Percentiles rank a stretch among this genome's conserved stretches.
phyloP scores from a whole-genome alignment of 257 asterid species.

The Linaria vulgaris region DNA sequence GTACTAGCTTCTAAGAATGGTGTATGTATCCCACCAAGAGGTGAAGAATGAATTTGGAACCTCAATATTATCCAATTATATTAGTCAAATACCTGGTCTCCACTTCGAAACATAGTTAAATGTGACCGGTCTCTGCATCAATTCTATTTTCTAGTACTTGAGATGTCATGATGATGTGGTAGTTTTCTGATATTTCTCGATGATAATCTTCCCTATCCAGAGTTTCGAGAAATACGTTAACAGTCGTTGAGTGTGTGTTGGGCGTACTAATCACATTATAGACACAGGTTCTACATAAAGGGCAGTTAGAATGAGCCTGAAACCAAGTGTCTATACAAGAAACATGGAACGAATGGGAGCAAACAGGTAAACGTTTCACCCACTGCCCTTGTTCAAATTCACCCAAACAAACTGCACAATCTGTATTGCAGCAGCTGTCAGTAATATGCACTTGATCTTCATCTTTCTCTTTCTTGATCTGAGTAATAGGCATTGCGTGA shows the following conservation, averaged over 20 bases:
- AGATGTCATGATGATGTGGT: conserved; percentile 7
- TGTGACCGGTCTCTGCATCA: conserved; percentile 1
- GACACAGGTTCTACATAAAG: conserved; percentile 54
- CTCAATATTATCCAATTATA: too few species aligned
- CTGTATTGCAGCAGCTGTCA: conserved; percentile 18
- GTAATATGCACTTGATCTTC: neutral
- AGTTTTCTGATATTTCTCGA: conserved; percentile 31
- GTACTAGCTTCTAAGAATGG: neutral
- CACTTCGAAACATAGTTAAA: conserved; percentile 13
- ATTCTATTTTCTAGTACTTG: conserved; percentile 23
- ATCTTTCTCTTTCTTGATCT: conserved; percentile 40
- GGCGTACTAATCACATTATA: neutral
- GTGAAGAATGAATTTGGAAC: too few species aligned
- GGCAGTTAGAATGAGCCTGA: conserved; percentile 77
- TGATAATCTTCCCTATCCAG: conserved; percentile 46
- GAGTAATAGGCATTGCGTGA: conserved; percentile 63
- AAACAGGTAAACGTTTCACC: conserved; percentile 57
- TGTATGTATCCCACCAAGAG: too few species aligned
- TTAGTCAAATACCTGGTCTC: conserved; percentile 16
- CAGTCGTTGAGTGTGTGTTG: conserved; percentile 24
- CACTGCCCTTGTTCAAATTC: conserved; percentile 69
- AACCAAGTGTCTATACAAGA: conserved; percentile 80
- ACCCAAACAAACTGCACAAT: conserved; percentile 72
- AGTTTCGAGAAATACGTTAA: conserved; percentile 36
- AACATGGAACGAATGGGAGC: conserved; percentile 71